These are phyloP conservation scores for Solanum hybrid DNA, from an alignment of 305 asterid species.

Conservation along the genomic window DNA sequence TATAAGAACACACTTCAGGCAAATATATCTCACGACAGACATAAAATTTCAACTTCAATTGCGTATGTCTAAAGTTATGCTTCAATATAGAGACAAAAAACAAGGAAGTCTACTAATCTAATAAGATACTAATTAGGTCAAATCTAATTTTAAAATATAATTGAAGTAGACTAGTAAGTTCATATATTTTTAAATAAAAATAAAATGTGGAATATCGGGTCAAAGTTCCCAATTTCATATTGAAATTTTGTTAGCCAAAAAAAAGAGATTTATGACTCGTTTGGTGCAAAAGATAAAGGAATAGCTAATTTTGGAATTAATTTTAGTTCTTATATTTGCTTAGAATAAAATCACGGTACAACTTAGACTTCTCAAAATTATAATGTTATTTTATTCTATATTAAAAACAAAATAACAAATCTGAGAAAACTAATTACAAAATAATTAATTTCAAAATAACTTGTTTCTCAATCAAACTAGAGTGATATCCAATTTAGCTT, in stretches of 20 bases:
- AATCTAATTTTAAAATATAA: neutral
- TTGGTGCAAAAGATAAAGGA: neutral
- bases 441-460: too few relatives aligned
- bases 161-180: neutral
- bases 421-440: rapidly evolving
- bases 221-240: neutral
- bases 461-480: neutral
- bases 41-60: neutral
- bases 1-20: neutral
- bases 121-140: neutral
- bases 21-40: neutral
- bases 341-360: too few relatives aligned
- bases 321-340: neutral
- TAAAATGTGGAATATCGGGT: neutral
- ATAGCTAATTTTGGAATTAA: neutral
- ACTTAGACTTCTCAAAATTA: neutral
- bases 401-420: too few relatives aligned
- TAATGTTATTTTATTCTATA: too few relatives aligned
- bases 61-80: neutral
- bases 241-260: neutral
- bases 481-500: neutral
- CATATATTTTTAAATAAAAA: neutral
- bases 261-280: neutral
- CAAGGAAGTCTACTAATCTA: neutral
- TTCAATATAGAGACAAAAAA: neutral